Base-by-base conservation (phyloP, 306 rosid species). In the Cyamopsis tetragonoloba region DNA sequence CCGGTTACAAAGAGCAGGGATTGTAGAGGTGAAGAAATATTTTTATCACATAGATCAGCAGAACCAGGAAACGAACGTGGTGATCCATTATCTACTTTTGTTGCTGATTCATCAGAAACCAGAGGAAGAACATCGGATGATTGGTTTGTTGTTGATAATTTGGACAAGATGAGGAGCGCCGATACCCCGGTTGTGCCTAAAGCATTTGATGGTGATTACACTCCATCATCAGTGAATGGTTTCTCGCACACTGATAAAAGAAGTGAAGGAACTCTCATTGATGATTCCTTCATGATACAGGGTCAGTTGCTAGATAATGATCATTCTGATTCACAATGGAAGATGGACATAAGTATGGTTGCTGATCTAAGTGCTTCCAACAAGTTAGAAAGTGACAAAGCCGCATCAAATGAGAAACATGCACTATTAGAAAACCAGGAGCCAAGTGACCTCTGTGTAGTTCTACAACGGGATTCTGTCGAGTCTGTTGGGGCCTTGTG, bases 231-330 rank as follows among this genome's bases (percentile, higher is more conserved):
- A 6, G 78, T 47, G 59, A 71, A 62, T 32, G 50, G 3, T 53
- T 12, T 5, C 11, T 62, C 72, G n/a, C n/a, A 5, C 8, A 37
- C 72, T 10, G 79, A 77, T 22, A 80, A 77, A 53, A 70, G 80
- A 56, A 58, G 39, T 9, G 77, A 43, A 71, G 37, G 59, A 37
- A 43, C 60, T 62, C 50, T 47, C 13, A 14, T 60, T 15, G 92
- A 86, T 77, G 92, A 86, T 68, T 86, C 88, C 55, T 86, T 86
- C 82, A 83, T 86, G 84, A 74, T 86, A 51, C 87, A 76, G 44
- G 71, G 83, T 64, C 85, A 77, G 37, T 64, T 79, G 66, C 71
- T 68, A 2, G 74, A 66, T 35, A 59, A 67, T 43, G 58, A 55
- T 81, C 54, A 4, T 14, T 75, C 70, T 35, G 80, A 77, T 24